These are phyloP conservation scores for Penicillium expansum DNA, from an alignment of 2,329 filamentous ascomycete genomes.

Conservation along the genomic window DNA sequence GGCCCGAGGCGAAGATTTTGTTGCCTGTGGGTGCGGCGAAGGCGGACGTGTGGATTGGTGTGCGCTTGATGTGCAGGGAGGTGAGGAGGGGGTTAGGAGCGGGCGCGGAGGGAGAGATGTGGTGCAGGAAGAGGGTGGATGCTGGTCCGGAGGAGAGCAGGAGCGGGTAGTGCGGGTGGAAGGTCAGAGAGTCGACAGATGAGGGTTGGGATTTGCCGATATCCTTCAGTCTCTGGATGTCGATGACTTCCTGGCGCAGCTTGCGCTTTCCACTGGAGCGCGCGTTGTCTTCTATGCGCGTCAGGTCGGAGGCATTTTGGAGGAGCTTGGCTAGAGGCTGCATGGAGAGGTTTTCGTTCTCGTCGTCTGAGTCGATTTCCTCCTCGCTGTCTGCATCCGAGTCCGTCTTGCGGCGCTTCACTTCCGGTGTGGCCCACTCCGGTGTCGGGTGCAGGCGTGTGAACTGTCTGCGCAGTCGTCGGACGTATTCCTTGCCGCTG, in stretches of 20 bases:
- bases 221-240: slow-evolving; percentile 86
- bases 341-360: slow-evolving; percentile 61
- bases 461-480: slow-evolving; percentile 74
- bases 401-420: slow-evolving; percentile 44
- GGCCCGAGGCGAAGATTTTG: slow-evolving; percentile 82
- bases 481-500: slow-evolving; percentile 79
- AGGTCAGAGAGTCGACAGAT: slow-evolving; percentile 76
- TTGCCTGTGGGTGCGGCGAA: slow-evolving; percentile 72
- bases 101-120: slow-evolving; percentile 73
- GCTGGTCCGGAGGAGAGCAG: slow-evolving; percentile 85
- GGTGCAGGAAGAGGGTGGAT: slow-evolving; percentile 83
- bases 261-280: slow-evolving; percentile 61
- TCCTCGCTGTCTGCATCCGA: slow-evolving; percentile 38
- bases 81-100: slow-evolving; percentile 86
- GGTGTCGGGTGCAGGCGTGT: slow-evolving; percentile 60
- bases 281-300: slow-evolving; percentile 48
- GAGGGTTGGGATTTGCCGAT: slow-evolving; percentile 75
- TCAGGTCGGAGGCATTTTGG: slow-evolving; percentile 68
- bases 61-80: slow-evolving; percentile 79
- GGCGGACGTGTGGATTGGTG: slow-evolving; percentile 77
- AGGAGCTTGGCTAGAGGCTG: slow-evolving; percentile 78
- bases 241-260: slow-evolving; percentile 80
- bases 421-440: slow-evolving; percentile 57
- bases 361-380: slow-evolving; percentile 56
- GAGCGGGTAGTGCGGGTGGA: slow-evolving; percentile 85